Percentiles rank a stretch among this genome's conserved stretches.
Conservation (phyloP, 495 filamentous ascomycete genomes). For the Podospora comata region DNA sequence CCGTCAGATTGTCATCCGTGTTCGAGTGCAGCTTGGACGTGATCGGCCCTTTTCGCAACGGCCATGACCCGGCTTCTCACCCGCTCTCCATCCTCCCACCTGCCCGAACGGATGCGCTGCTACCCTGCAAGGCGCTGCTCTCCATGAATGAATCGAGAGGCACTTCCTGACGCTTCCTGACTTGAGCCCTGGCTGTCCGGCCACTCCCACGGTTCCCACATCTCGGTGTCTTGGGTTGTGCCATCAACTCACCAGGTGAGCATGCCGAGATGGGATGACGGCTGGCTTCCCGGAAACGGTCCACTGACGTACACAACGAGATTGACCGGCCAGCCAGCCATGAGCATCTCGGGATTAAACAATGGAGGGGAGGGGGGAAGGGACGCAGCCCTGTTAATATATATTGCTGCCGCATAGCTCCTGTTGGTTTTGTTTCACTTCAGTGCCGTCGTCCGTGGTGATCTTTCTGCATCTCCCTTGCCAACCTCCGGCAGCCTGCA, state of each 20-base stretch:
- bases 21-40: neutral
- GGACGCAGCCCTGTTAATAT: neutral
- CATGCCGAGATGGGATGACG: constrained; percentile 3
- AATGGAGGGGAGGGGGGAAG: neutral
- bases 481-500: constrained; percentile 1
- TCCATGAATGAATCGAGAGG: neutral
- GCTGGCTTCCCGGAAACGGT: neutral
- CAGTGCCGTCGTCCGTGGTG: constrained; percentile 1
- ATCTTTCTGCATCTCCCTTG: neutral
- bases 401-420: constrained; percentile 5
- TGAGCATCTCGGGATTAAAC: neutral
- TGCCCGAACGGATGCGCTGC: constrained; percentile 6
- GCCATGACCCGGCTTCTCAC: neutral
- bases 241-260: neutral
- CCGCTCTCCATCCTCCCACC: neutral
- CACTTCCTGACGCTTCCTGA: neutral
- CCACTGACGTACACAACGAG: neutral
- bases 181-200: neutral
- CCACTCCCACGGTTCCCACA: neutral
- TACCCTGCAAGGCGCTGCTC: constrained; percentile 5
- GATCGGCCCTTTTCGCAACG: constrained; percentile 21
- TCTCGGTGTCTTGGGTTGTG: neutral
- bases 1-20: neutral
- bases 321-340: neutral
- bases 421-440: neutral